Conservation (phyloP, 345 rosid species). For the Camelina hispida region DNA sequence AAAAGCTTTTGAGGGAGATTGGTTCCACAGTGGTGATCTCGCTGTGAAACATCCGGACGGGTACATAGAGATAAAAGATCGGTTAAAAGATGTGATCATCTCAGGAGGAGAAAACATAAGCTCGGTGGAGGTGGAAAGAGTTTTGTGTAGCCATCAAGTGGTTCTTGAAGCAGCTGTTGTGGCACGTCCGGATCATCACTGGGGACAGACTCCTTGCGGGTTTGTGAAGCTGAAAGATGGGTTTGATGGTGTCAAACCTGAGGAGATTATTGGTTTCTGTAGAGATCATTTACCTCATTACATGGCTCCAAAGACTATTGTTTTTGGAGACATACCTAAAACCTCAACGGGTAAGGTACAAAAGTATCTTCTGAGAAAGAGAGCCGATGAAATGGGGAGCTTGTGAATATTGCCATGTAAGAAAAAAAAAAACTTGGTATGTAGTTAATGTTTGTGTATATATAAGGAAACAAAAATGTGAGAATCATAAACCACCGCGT, state of each 20-base stretch:
- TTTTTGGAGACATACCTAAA: slow-evolving; percentile 70
- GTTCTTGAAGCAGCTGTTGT: slow-evolving; percentile 84
- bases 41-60: slow-evolving; percentile 76
- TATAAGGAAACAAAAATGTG: slow-evolving; percentile 17
- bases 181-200: slow-evolving; percentile 68
- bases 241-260: slow-evolving; percentile 28
- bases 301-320: slow-evolving; percentile 77
- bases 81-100: slow-evolving; percentile 72
- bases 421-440: neutral
- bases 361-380: slow-evolving; percentile 66
- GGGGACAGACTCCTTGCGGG: slow-evolving; percentile 93
- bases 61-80: slow-evolving; percentile 75
- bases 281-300: slow-evolving; percentile 66
- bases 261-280: slow-evolving; percentile 65
- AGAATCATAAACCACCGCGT: slow-evolving; percentile 18
- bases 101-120: slow-evolving; percentile 89
- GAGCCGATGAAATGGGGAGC: slow-evolving; percentile 59
- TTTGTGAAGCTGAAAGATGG: slow-evolving; percentile 76
- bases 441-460: neutral
- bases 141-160: slow-evolving; percentile 63
- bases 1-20: slow-evolving; percentile 68
- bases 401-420: slow-evolving; percentile 26
- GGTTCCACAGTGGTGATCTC: slow-evolving; percentile 82
- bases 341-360: slow-evolving; percentile 82
- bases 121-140: slow-evolving; percentile 66